phyloP scores from a whole-genome alignment of 805 yeast species.

The Naumovozyma dairenensis region DNA sequence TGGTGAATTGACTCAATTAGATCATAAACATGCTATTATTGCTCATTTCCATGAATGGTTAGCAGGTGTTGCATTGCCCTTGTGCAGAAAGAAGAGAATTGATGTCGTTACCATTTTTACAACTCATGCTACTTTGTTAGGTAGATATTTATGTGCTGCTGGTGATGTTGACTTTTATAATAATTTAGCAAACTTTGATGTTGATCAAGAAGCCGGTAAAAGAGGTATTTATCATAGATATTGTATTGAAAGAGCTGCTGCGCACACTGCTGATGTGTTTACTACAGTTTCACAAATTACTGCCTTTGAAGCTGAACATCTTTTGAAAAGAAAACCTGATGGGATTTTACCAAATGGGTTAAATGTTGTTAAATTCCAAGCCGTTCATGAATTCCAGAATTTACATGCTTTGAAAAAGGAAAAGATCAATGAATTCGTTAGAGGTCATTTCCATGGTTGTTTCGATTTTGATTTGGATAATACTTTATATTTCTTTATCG shows the following conservation, averaged over 20 bases:
- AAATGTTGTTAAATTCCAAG: conserved; percentile 91
- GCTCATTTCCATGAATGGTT: conserved; percentile 98
- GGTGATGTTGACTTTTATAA: conserved; percentile 95
- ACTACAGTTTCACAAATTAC: conserved; percentile 96
- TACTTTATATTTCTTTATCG: conserved; percentile 89
- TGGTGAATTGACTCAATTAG: conserved; percentile 83
- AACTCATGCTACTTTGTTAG: conserved; percentile 92
- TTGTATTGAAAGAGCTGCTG: conserved; percentile 95
- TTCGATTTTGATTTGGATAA: conserved; percentile 90
- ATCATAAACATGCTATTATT: conserved; percentile 78
- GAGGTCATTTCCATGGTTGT: conserved; percentile 96
- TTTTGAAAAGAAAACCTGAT: conserved; percentile 91
- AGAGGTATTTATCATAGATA: conserved; percentile 95
- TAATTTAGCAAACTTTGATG: conserved; percentile 80
- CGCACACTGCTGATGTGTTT: conserved; percentile 92
- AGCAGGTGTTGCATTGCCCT: conserved; percentile 91
- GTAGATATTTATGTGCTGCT: conserved; percentile 93
- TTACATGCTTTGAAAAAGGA: conserved; percentile 87
- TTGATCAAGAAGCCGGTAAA: conserved; percentile 96
- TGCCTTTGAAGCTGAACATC: conserved; percentile 90
- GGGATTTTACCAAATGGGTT: conserved; percentile 96
- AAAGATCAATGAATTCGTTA: conserved; percentile 84
- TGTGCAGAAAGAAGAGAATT: conserved; percentile 81
- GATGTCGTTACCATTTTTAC: conserved; percentile 95
- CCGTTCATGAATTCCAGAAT: conserved; percentile 96